phyloP scores from a whole-genome alignment of 306 rosid species.

The Alnus rubra region DNA sequence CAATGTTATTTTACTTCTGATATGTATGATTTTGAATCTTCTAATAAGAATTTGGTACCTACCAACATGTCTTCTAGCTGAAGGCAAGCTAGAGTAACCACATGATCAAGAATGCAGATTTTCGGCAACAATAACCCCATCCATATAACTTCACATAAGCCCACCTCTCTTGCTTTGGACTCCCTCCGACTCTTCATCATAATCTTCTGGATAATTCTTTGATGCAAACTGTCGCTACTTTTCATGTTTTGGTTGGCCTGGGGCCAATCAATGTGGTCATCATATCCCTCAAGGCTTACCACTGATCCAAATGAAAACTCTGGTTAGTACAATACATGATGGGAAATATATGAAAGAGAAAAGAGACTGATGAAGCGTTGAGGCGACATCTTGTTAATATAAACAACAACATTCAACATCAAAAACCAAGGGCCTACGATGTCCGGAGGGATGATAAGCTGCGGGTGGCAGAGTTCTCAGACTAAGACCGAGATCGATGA shows the following conservation, averaged over 20 bases:
- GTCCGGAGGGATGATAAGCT: slow-evolving; percentile 57
- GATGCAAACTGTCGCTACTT: slow-evolving; percentile 37
- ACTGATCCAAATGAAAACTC: slow-evolving; percentile 37
- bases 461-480: slow-evolving; percentile 78
- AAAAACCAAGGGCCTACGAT: slow-evolving; percentile 41
- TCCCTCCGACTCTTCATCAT: slow-evolving; percentile 76
- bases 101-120: slow-evolving; percentile 72
- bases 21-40: background rate
- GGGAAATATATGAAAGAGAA: no score
- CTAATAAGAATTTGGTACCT: slow-evolving; percentile 22
- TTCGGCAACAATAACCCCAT: slow-evolving; percentile 83
- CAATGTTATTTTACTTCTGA: background rate
- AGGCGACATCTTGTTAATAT: no score
- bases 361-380: no score
- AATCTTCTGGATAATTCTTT: slow-evolving; percentile 38
- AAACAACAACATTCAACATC: background rate
- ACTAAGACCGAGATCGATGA: slow-evolving; percentile 88
- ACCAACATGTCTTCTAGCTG: slow-evolving; percentile 95
- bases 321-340: background rate
- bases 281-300: slow-evolving; percentile 52
- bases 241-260: slow-evolving; percentile 49
- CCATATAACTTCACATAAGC: slow-evolving; percentile 93
- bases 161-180: slow-evolving; percentile 83
- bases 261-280: slow-evolving; percentile 64
- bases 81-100: slow-evolving; percentile 70